These are phyloP conservation scores for Xylariaceae sp. DNA, from an alignment of 2,329 filamentous ascomycete species.

Conservation along the genomic window DNA sequence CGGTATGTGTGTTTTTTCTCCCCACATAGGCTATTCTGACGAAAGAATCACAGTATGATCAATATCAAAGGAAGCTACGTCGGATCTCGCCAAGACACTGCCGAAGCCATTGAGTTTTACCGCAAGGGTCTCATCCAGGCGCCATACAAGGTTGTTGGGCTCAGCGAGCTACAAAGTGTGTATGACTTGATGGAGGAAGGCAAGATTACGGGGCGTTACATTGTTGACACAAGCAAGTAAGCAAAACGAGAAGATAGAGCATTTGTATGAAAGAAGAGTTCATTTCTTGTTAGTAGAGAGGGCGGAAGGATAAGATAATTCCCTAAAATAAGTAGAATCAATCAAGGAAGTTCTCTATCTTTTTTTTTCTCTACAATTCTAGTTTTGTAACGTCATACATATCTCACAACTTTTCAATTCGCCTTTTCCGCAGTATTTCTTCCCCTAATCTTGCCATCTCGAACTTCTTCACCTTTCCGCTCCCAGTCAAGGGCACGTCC, in stretches of 20 bases:
- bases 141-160: constrained; percentile 79
- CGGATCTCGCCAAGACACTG: constrained; percentile 82
- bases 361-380: neutral
- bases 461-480: constrained; percentile 67
- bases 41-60: constrained; percentile 63
- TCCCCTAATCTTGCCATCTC: constrained; percentile 56
- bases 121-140: constrained; percentile 76
- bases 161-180: constrained; percentile 76
- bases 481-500: constrained; percentile 63
- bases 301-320: too few relatives aligned
- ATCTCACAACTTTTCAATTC: constrained; percentile 42
- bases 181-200: constrained; percentile 70
- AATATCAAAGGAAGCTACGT: constrained; percentile 91
- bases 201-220: constrained; percentile 73
- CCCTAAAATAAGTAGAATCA: too few relatives aligned
- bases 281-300: too few relatives aligned
- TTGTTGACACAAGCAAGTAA: constrained; percentile 69
- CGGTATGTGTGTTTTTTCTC: constrained; percentile 23
- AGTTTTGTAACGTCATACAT: neutral
- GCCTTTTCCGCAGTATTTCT: constrained; percentile 48
- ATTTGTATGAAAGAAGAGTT: too few relatives aligned
- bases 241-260: too few relatives aligned
- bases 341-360: too few relatives aligned
- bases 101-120: constrained; percentile 90
- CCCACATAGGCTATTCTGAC: neutral